Evolutionary conservation across 2,329 filamentous ascomycete species (phyloP), one percentile per base, ranked within the genome.

Genomic region (Fusarium sarcochroum): DNA sequence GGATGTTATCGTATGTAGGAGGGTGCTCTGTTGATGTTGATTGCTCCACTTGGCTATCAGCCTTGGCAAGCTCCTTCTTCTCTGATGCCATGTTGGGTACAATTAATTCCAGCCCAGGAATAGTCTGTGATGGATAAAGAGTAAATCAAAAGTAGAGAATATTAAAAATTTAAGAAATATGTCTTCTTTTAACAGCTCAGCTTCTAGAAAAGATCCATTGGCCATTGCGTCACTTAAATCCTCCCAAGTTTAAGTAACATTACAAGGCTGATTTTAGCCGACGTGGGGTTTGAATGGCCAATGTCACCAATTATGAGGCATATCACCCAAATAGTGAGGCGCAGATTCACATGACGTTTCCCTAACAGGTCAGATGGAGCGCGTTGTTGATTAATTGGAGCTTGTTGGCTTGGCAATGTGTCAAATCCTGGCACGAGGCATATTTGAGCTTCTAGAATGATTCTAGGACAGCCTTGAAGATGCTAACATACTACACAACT

Each of bases 1-100:
- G 23, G 8, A 30, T n/a, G 17, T 14, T 11, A 7, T 70, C 52
- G 14, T 69, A 63, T 20, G 56, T 51, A 11, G 66, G 62, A 18
- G 49, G 44, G 8, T 34, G 57, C 4, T 58, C 66, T 3, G 17
- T 17, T 6, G 34, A 5, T 17, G 38, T 9, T 27, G 52, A 35
- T 5, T 9, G 21, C 4, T 30, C n/a, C 17, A 5, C 7, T 23
- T 21, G n/a, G 17, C n/a, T 14, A 9, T 47, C 21, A 18, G 14
- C n/a, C 5, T 35, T 42, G 17, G 7, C 37, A 14, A 35, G 18
- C 14, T 30, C 34, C n/a, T 48, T 20, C 11, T 10, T 50, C 23
- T 42, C 35, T 13, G 48, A 30, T 42, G 23, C 34, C 52, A 55
- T 55, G 5, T 17, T 49, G 9, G 4, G 13, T 10, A 8, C 3